phyloP scores from a whole-genome alignment of 768 basidiomycete species.

The Phaeolepiota aurea region DNA sequence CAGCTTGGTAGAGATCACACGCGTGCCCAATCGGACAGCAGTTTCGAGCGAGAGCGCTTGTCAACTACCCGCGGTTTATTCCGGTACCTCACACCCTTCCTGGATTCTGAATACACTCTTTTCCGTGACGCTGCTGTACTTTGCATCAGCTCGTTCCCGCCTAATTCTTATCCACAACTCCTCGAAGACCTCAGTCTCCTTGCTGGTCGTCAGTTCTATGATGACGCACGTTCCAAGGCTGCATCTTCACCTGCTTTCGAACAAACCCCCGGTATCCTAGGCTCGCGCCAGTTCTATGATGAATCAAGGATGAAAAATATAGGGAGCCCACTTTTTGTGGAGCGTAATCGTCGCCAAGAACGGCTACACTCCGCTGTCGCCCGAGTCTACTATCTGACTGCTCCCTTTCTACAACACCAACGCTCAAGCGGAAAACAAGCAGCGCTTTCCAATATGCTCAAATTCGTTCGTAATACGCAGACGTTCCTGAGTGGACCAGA shows the following conservation, averaged over 20 bases:
- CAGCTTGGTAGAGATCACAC: conserved; percentile 57
- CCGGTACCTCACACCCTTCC: conserved; percentile 76
- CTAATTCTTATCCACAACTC: conserved; percentile 67
- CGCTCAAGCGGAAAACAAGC: conserved; percentile 61
- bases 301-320: conserved; percentile 42
- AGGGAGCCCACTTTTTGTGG: conserved; percentile 29
- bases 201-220: conserved; percentile 76
- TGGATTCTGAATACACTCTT: conserved; percentile 75
- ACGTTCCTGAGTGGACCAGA: conserved; percentile 65
- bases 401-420: conserved; percentile 65
- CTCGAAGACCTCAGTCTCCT: conserved; percentile 79
- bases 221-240: conserved; percentile 49
- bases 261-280: conserved; percentile 25
- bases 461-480: conserved; percentile 81
- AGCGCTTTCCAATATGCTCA: conserved; percentile 71
- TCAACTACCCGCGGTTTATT: conserved; percentile 80
- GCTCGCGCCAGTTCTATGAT: conserved; percentile 60
- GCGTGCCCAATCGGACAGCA: conserved; percentile 63
- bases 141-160: conserved; percentile 83
- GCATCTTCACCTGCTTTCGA: conserved; percentile 27
- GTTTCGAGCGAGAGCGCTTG: conserved; percentile 74
- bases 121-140: conserved; percentile 85
- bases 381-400: conserved; percentile 82
- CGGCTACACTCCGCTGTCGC: conserved; percentile 82
- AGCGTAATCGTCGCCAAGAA: conserved; percentile 63